Evolutionary conservation across 768 basidiomycete species (phyloP), one percentile per base, ranked within the genome.

Genomic region (Ephemerocybe angulata): DNA sequence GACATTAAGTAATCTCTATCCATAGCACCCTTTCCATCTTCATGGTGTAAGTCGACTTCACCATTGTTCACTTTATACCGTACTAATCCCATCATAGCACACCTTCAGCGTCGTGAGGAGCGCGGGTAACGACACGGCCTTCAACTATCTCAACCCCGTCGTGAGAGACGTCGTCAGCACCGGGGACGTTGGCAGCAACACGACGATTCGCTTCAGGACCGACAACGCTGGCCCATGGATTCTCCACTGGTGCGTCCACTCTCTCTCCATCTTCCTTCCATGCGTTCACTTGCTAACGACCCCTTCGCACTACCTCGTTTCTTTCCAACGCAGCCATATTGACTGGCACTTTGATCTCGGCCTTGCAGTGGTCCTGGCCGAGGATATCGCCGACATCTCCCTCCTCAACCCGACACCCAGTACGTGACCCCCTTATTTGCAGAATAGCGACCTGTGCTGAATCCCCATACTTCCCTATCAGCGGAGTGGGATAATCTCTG

Each of bases 191-290:
- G 65, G 63, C 1, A 78, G 78, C 53, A 73, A 74, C 21, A 76
- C 79, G 22, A 81, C 80, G 0, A 71, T 90, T 40, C 79, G 86
- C 4, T 88, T 86, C 70, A 67, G 67, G 27, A 86, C 87, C 0
- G 81, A 90, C 61, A 88, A 88, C 66, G 67, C 86, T 2, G 88
- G 87, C 3, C 81, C 82, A 7, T 86, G 82, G 78, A 70, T 81
- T 56, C 63, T 80, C 53, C 78, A 78, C 43, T 77, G 72, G 72
- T 60, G 40, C n/a, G 50, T 19, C 12, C 15, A 42, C 3, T 43
- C 10, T 40, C 31, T 12, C 30, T 21, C 29, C 49, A 21, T 33
- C 15, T 35, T 30, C 38, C 40, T 61, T 29, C 50, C 53, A 33
- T 53, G 50, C 54, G 51, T 52, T 38, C 46, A 52, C 24, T 21